Evolutionary conservation across 2,329 filamentous ascomycete species (phyloP).

Genomic region (Arthrobotrys conoides): DNA sequence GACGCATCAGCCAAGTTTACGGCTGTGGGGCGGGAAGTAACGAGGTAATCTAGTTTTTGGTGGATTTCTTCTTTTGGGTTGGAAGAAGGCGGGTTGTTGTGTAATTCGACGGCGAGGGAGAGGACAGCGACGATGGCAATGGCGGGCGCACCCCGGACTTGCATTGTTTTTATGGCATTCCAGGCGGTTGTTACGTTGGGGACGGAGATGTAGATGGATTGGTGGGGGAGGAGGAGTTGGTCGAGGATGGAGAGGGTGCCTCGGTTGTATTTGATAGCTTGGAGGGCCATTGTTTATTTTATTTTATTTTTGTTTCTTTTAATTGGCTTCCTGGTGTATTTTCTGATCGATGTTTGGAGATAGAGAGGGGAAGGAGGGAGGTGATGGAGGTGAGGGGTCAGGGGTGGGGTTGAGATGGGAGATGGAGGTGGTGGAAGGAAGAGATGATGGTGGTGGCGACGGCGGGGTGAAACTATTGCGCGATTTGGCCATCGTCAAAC

Average conservation of each 20-base stretch:
- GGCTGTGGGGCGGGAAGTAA: conserved; percentile 90
- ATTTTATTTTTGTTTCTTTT: not conserved
- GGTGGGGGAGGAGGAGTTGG: conserved; percentile 85
- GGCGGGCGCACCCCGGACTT: conserved; percentile 86
- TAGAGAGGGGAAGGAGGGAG: not conserved
- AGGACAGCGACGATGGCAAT: conserved; percentile 98
- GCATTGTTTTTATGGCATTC: conserved; percentile 85
- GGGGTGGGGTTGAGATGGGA: not conserved
- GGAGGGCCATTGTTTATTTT: conserved; percentile 68
- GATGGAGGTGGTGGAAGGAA: not conserved
- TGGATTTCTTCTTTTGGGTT: conserved; percentile 72
- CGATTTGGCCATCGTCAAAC: not conserved
- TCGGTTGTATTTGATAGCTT: conserved; percentile 82
- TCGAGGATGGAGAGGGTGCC: conserved; percentile 81
- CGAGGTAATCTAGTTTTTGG: conserved; percentile 84
- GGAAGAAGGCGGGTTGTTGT: conserved; percentile 66
- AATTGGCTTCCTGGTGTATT: no score
- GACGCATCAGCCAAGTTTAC: conserved; percentile 95
- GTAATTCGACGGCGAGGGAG: conserved; percentile 86
- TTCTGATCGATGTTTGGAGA: no score
- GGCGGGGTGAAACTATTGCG: not conserved
- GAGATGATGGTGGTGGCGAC: no score
- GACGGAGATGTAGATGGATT: conserved; percentile 82
- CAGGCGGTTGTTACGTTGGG: conserved; percentile 81
- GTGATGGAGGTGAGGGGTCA: not conserved